A percentile compares a stretch with the other conserved stretches of the same genome.
Conservation (phyloP, 2,329 filamentous ascomycete species). For the Cladorrhinum sp. region DNA sequence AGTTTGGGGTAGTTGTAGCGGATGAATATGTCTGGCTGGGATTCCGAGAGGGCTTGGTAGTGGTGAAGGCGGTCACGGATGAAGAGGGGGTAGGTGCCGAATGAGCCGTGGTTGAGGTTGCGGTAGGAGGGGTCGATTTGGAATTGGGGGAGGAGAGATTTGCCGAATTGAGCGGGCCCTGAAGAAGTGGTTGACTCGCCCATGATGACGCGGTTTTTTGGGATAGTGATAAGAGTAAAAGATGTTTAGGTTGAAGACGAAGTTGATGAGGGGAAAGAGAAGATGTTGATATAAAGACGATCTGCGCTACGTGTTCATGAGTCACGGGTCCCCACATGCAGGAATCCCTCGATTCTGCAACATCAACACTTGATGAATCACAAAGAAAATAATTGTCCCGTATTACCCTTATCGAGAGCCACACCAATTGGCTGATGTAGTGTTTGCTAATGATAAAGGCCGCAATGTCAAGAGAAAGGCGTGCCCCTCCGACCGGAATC, state of each 20-base stretch:
- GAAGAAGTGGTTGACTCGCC: not conserved
- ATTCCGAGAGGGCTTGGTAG: conserved; percentile 67
- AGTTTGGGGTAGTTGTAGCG: conserved; percentile 62
- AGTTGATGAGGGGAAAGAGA: not conserved
- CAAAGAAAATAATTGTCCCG: not conserved
- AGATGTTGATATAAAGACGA: not conserved
- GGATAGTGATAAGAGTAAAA: not conserved
- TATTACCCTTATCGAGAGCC: no score
- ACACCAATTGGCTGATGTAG: not conserved
- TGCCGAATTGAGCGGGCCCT: conserved; percentile 31
- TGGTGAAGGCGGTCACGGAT: conserved; percentile 58
- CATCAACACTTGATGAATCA: not conserved
- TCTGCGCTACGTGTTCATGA: not conserved
- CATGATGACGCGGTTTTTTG: not conserved
- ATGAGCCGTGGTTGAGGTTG: conserved; percentile 83
- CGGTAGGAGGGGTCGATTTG: conserved; percentile 63
- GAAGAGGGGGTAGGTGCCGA: conserved; percentile 67
- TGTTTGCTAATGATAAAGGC: not conserved
- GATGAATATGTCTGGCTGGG: conserved; percentile 71
- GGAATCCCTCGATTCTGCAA: not conserved
- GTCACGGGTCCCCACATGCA: not conserved
- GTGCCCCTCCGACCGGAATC: not conserved
- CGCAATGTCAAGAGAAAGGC: not conserved
- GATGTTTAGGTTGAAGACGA: not conserved
- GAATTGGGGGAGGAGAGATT: conserved; percentile 57